Evolutionary conservation across 2,329 filamentous ascomycete genomes (phyloP), one percentile per base, ranked within the genome.

Genomic region (Colletotrichum higginsianum): DNA sequence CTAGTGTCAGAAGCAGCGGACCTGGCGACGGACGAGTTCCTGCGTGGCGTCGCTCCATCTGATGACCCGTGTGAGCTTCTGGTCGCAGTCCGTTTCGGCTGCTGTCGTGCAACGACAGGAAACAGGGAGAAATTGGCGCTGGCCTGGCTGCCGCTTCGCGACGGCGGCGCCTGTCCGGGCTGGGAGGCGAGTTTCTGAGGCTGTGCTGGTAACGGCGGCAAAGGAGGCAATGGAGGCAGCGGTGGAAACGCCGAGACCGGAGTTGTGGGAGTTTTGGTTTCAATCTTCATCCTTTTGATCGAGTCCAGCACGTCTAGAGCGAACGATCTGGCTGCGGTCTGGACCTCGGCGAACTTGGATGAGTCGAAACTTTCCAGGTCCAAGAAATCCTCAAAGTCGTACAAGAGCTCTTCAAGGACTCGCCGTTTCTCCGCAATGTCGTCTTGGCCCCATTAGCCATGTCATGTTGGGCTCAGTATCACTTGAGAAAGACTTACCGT

Each of bases 301-400:
- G 79, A 78, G 61, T 84, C 81, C 66, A 84, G 73, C 1, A 81
- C 76, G 42, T 81, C 78, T n/a, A 85, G 77, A 26, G 83, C 84
- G 56, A 85, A 80, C 0, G 81, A 71, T 66, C 82, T 84, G 2
- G 82, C 82, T 0, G 83, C 81, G 0, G 81, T 75, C 64, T 84
- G 83, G 6, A 85, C 74, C 21, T 81, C 79, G 1, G 77, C 69
- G 63, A 83, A 85, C 67, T 78, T 81, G 35, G 75, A 74, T 23
- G 75, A 73, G 12, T 82, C 80, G 66, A 83, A 85, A 5, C 80
- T 77, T 56, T 81, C 80, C 7, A 77, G 73, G 35, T 83, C 79
- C 38, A 80, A 80, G 66, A 80, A 84, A 75, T 85, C 84, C 50
- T 85, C 83, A 53, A 85, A 80, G 68, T 85, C 83, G 74, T 84